Evolutionary conservation across 257 asterid species (phyloP).

Genomic region (Solanum lycopersicoides): DNA sequence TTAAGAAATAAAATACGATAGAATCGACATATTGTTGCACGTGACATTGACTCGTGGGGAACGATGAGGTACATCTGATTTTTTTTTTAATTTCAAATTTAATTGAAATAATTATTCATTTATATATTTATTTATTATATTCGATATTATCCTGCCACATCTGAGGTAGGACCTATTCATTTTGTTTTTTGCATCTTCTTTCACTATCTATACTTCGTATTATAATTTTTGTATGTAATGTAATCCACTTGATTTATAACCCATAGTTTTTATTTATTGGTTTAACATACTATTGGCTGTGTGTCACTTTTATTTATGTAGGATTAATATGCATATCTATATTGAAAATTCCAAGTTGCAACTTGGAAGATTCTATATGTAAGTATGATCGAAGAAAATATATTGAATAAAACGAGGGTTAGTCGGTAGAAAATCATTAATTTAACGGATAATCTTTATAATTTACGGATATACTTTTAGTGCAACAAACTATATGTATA

Average conservation of each 20-base stretch:
- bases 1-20: no score
- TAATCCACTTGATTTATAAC: background rate
- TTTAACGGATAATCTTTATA: background rate
- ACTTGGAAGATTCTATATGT: background rate
- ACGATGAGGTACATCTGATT: background rate
- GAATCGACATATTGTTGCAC: background rate
- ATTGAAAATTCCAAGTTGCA: background rate
- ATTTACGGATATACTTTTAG: background rate
- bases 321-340: background rate
- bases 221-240: background rate
- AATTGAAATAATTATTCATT: background rate
- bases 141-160: constrained; percentile 18
- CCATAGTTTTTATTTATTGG: background rate
- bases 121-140: constrained; percentile 1
- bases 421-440: background rate
- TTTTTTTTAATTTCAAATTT: background rate
- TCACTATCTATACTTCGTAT: background rate
- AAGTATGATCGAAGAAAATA: background rate
- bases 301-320: background rate
- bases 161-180: background rate
- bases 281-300: background rate
- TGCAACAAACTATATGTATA: background rate
- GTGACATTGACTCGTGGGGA: constrained; percentile 8
- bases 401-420: background rate
- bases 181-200: background rate